Base-by-base conservation (phyloP, 331 rosid genomes). In the Malus hybrid region DNA sequence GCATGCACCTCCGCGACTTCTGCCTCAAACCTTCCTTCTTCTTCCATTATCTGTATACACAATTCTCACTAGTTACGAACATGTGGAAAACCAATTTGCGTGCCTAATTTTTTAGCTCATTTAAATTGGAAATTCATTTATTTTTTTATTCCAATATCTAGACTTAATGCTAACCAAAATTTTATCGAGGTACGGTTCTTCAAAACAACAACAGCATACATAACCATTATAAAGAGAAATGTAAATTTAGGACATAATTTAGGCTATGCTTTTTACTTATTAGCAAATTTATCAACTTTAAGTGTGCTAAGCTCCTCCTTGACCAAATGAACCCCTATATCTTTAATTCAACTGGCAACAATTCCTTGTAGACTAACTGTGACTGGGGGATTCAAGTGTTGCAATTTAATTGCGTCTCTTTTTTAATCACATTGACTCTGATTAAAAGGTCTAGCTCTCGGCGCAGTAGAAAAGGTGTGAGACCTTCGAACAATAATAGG, bases 1-100 rank as follows among this genome's bases (percentile, higher is more conserved):
- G 89, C 87, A 76, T 90, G 84, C 79, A 94, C 97, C 89, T 94
- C 99, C 22, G 89, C 92, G 12, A 92, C 96, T 68, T 94, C 97
- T 0, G 92, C 83, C 76, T 92, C 97, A 67, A 94, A 92, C 74
- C 90, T 86, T 2, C 96, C 92, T 86, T 90, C 99, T 77, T 93
- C 98, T 61, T 88, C 99, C 89, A 88, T 81, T 52, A 86, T 86
- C 99, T 93, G 87, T 74, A 20, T 59, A 80, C 10, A 48, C 72
- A 60, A 15, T 44, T 32, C 27, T 15, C 6, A 16, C 28, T 4
- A 63, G 5, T 29, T 63, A 63, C 22, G 4, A 63, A 31, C 68
- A 63, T 31, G 42, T 28, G 5, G 42, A 14, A 31, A 63, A 29
- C 20, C 66, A 61, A 61, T 61, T 57, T 61, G 66, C 66, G 6